Evolutionary conservation across 306 rosid genomes (phyloP), one percentile per base, ranked within the genome.

Genomic region (Carpinus viminea): DNA sequence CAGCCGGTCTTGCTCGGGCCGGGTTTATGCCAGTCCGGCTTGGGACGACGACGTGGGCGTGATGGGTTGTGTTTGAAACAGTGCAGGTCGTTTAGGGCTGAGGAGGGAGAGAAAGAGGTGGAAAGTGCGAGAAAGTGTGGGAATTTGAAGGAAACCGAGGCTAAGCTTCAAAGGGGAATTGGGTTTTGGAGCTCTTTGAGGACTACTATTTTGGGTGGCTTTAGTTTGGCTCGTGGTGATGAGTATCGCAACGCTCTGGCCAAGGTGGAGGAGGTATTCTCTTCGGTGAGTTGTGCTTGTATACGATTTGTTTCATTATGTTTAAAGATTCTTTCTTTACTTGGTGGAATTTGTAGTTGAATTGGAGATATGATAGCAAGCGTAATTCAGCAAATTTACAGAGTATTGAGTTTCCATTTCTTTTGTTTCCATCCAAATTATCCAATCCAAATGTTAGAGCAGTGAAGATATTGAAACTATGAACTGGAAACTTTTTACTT

Each of bases 111-210:
- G 76, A 83, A 81, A 82, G 89, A 89, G 81, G 0, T 57, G 5
- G 84, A 72, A 84, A 70, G 62, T 71, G 76, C 69, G 80, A 78
- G 74, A 54, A 73, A 72, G 46, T 2, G 51, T 54, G 76, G 80
- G 77, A 83, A n/a, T 80, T 77, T 83, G 82, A 86, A 83, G 88
- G 88, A 78, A 73, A 60, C 59, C 12, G 89, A 81, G 53, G 79
- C 55, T 54, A 70, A 60, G 45, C 38, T 76, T 66, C 53, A 83
- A 68, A 81, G 78, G 88, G 86, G 82, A 79, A 75, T 71, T 84
- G 92, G 88, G 85, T 82, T 95, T 87, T 95, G 96, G 97, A 82
- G 72, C 34, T 90, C 88, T 59, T 74, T 91, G 38, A 84, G 31
- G 77, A 78, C 88, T 79, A 53, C 86, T 17, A 51, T 88, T 80